phyloP scores from a whole-genome alignment of 106 monocot species.

The Dioscorea dumetorum region DNA sequence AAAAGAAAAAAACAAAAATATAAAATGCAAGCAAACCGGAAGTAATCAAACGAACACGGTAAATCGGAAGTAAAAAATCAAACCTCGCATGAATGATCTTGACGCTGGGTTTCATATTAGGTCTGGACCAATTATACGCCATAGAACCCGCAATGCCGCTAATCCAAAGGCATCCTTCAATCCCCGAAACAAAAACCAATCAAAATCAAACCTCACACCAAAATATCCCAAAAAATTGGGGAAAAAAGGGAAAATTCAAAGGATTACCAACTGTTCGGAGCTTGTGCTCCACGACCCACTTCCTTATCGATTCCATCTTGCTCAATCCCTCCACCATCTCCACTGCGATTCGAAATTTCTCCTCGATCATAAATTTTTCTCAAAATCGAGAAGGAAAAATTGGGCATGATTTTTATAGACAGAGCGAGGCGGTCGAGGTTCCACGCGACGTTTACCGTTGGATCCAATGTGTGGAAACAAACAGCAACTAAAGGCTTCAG shows the following conservation, averaged over 20 bases:
- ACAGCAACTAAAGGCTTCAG: not conserved
- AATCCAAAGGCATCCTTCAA: slow-evolving; percentile 66
- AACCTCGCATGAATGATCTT: slow-evolving; percentile 95
- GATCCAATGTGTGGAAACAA: not conserved
- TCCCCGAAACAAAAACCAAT: slow-evolving; percentile 14
- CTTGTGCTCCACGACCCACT: slow-evolving; percentile 67
- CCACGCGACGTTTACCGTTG: not conserved
- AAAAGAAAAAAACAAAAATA: too few species aligned
- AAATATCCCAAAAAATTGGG: not conserved
- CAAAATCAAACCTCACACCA: not conserved
- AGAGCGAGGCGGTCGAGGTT: not conserved
- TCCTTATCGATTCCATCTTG: slow-evolving; percentile 41
- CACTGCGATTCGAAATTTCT: not conserved
- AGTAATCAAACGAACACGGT: too few species aligned
- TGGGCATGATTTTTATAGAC: not conserved
- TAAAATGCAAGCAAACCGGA: too few species aligned
- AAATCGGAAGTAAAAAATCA: not conserved
- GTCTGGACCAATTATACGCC: slow-evolving; percentile 83
- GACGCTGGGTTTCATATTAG: slow-evolving; percentile 82
- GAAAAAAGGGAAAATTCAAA: not conserved
- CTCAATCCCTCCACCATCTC: slow-evolving; percentile 33
- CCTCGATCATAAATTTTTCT: not conserved
- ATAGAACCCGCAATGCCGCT: slow-evolving; percentile 63
- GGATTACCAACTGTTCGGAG: slow-evolving; percentile 51
- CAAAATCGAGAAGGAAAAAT: not conserved